These are phyloP conservation scores for Puccinia novopanici DNA, from an alignment of 1,284 basidiomycete species.

Conservation along the genomic window DNA sequence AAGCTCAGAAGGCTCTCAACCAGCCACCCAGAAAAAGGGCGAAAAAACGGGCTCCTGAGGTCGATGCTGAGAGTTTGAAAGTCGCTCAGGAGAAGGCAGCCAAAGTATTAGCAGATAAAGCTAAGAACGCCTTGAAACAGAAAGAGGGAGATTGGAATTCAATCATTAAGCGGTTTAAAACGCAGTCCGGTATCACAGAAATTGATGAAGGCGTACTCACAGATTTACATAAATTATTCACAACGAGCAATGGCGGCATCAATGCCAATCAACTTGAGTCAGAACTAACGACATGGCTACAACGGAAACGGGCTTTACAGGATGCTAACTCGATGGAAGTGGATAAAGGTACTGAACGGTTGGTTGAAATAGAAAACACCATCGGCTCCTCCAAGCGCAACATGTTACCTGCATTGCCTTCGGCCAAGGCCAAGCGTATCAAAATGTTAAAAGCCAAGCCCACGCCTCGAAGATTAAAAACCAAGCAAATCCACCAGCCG, in stretches of 20 bases:
- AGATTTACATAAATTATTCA: slow-evolving; percentile 48
- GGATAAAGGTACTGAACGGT: not conserved
- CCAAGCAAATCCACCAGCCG: slow-evolving; percentile 17
- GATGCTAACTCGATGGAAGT: not conserved
- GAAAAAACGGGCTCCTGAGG: slow-evolving; percentile 19
- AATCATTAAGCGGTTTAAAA: slow-evolving; percentile 46
- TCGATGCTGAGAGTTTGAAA: slow-evolving; percentile 15
- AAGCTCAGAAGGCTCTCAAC: slow-evolving; percentile 18
- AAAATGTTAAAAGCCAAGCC: slow-evolving; percentile 12
- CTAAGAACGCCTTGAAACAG: slow-evolving; percentile 42
- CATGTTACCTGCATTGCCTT: slow-evolving; percentile 40
- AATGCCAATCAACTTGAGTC: slow-evolving; percentile 48
- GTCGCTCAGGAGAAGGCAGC: slow-evolving; percentile 40
- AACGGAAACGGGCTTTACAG: slow-evolving; percentile 23
- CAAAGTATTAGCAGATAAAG: slow-evolving; percentile 38
- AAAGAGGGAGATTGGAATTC: slow-evolving; percentile 48
- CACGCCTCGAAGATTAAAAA: slow-evolving; percentile 10
- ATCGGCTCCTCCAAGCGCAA: slow-evolving; percentile 15
- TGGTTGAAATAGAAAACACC: slow-evolving; percentile 28
- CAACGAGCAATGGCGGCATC: slow-evolving; percentile 37
- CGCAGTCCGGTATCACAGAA: slow-evolving; percentile 19
- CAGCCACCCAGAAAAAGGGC: slow-evolving; percentile 6
- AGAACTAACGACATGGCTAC: slow-evolving; percentile 38
- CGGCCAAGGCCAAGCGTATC: slow-evolving; percentile 44
- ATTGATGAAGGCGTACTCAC: slow-evolving; percentile 41